Conservation (phyloP, 257 asterid species). For the Salvia rosmarinus region DNA sequence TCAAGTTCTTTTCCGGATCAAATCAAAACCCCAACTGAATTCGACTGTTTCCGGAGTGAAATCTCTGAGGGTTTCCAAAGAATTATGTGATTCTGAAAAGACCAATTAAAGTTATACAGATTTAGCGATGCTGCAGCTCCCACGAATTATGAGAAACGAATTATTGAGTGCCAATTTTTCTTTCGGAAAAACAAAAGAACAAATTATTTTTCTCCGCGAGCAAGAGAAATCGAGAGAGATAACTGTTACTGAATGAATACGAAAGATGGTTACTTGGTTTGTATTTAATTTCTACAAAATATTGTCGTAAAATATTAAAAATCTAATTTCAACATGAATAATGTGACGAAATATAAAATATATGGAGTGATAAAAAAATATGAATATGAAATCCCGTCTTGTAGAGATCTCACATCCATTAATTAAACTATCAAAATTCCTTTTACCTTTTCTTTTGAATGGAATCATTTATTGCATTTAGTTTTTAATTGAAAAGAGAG, state of each 20-base stretch:
- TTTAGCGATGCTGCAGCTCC: constrained; percentile 15
- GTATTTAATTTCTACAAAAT: not conserved
- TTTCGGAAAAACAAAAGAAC: not conserved
- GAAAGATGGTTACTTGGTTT: constrained; percentile 1
- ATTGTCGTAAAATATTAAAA: not conserved
- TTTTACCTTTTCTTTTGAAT: not conserved
- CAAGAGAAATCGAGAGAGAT: constrained; percentile 16
- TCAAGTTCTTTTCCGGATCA: constrained; percentile 29
- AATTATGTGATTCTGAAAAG: constrained; percentile 25
- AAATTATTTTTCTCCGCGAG: not conserved
- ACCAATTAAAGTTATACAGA: not conserved
- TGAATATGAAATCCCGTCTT: not conserved
- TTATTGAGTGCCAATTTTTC: not conserved
- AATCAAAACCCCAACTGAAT: constrained; percentile 38
- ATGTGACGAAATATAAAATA: too few relatives aligned
- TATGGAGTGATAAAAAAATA: too few relatives aligned
- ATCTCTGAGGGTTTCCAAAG: constrained; percentile 1
- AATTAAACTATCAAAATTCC: not conserved
- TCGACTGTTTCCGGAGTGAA: constrained; percentile 1
- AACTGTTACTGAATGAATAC: constrained; percentile 4
- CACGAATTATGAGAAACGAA: not conserved
- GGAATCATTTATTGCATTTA: too few relatives aligned
- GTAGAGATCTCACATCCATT: not conserved
- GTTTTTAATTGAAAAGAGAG: too few relatives aligned
- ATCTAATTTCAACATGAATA: not conserved